phyloP scores from a whole-genome alignment of 1,139 yeast genomes.

The Spathaspora sp. region DNA sequence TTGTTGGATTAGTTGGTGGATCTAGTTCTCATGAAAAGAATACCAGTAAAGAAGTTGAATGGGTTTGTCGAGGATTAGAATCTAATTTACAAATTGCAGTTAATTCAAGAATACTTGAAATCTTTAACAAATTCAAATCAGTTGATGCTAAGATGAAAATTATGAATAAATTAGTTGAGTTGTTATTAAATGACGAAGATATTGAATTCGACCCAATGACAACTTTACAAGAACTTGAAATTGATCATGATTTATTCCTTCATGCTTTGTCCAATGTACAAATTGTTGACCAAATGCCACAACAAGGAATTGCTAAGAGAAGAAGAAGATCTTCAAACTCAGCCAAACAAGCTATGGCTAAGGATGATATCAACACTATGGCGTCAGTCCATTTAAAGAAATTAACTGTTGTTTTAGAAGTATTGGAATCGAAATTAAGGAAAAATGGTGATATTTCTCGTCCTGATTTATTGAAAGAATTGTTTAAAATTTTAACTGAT shows the following conservation, averaged over 20 bases:
- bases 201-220: constrained; percentile 53
- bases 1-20: constrained; percentile 57
- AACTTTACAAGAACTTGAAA: constrained; percentile 46
- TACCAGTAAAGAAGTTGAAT: constrained; percentile 51
- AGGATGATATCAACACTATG: constrained; percentile 64
- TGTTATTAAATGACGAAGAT: constrained; percentile 40
- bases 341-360: constrained; percentile 72
- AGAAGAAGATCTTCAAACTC: constrained; percentile 81
- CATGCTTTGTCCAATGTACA: constrained; percentile 52
- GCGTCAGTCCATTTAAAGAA: constrained; percentile 80
- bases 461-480: constrained; percentile 52
- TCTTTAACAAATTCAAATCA: constrained; percentile 55
- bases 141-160: constrained; percentile 57
- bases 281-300: constrained; percentile 42
- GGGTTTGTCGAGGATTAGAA: constrained; percentile 55
- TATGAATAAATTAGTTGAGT: constrained; percentile 60
- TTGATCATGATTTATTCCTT: constrained; percentile 48
- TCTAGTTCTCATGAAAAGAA: constrained; percentile 47
- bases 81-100: constrained; percentile 55
- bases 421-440: constrained; percentile 56
- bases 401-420: constrained; percentile 76
- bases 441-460: constrained; percentile 26
- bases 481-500: constrained; percentile 77
- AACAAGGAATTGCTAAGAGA: constrained; percentile 57
- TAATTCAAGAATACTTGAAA: constrained; percentile 48